Percentiles rank a stretch among this genome's conserved stretches.
Conservation (phyloP, 2,329 filamentous ascomycete species). For the Trichoderma sp. region DNA sequence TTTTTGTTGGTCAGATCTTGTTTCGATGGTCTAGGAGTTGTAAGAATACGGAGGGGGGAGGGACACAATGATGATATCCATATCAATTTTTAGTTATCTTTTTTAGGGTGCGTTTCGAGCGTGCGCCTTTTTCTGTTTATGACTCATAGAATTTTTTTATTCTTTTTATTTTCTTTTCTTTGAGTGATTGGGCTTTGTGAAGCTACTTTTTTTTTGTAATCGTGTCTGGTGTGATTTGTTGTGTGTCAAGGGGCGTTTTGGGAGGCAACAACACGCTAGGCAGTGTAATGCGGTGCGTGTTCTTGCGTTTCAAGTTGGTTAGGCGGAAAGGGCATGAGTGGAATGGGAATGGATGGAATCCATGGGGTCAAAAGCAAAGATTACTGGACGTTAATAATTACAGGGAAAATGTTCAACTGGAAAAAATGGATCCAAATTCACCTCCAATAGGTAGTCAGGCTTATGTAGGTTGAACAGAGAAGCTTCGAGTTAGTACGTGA, state of each 20-base stretch:
- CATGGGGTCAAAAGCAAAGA: too few species aligned
- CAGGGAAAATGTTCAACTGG: too few species aligned
- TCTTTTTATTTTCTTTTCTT: neutral
- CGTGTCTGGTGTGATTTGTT: neutral
- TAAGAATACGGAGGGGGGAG: neutral
- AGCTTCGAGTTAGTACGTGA: neutral
- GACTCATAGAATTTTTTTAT: neutral
- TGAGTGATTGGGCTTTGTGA: neutral
- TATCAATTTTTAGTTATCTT: constrained; percentile 3
- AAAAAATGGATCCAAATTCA: too few species aligned
- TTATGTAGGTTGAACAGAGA: too few species aligned
- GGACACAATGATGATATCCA: constrained; percentile 7
- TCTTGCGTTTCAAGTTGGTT: neutral
- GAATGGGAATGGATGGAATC: neutral
- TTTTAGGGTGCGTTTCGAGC: neutral
- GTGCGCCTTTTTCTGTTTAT: neutral
- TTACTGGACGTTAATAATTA: too few species aligned
- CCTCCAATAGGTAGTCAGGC: too few species aligned
- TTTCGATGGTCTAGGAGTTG: neutral
- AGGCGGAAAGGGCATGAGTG: neutral
- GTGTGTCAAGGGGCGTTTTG: neutral
- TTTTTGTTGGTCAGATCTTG: neutral
- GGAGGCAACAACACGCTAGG: neutral
- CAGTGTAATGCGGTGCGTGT: neutral
- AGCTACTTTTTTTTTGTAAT: neutral